Base-by-base conservation (phyloP, 2,329 filamentous ascomycete species). In the Stagonosporopsis vannaccii region DNA sequence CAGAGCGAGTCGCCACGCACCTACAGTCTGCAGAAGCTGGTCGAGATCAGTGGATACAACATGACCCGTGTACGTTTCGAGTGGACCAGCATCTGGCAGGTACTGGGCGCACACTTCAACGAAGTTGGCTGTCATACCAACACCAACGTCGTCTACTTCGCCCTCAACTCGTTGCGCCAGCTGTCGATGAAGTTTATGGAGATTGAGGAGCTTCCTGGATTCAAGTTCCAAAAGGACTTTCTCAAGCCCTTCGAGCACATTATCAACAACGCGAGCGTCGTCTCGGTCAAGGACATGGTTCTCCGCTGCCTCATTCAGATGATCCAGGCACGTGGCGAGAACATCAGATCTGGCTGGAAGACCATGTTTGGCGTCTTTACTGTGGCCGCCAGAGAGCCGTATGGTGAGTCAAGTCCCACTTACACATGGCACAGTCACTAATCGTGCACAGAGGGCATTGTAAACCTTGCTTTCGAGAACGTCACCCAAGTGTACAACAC, bases 151-250 rank as follows among this genome's bases (percentile, higher is more conserved):
- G 96, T 99, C 11, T 98, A 96, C 79, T 99, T 99, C 71, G 95
- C 95, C 3, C 83, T 99, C 25, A 96, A 99, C 78, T 97, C 94
- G 3, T 79, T 99, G 40, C 87, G 96, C 36, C 95, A 99, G 75
- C 80, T 99, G 36, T 97, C 94, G 0, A 98, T 99, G 93, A 90
- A 93, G 17, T 99, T 99, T 73, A 91, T 99, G 90, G 95, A 99
- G 77, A 92, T 98, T 58, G 95, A 97, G 74, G 95, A 99, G 75
- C 79, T 99, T 65, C 92, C 95, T 1, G 95, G 96, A 70, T 99
- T 99, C 85, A 98, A 98, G 76, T 99, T 99, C 72, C 95, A 99
- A 70, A 99, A 99, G 75, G 94, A 99, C 74, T 99, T 99, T 75
- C 79, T 99, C 50, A 98, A 97, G 77, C 95, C 96, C 0, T 99